A percentile compares a stretch with the other conserved stretches of the same genome.
Conservation (phyloP, 352 stramenopile genomes). For the Blastocystis sp. region DNA sequence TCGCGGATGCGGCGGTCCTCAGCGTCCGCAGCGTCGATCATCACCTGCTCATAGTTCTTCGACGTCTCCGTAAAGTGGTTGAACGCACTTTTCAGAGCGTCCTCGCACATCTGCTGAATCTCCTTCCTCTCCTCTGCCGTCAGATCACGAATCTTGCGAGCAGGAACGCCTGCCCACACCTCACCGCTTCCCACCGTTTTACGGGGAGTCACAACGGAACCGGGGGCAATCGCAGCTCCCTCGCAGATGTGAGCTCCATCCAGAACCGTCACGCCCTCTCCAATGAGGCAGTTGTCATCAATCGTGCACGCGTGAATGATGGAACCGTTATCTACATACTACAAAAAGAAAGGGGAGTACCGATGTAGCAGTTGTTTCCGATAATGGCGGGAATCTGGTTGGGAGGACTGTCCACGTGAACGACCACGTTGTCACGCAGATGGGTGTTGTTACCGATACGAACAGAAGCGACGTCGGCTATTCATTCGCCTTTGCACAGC, state of each 20-base stretch:
- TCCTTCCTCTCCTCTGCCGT: not conserved
- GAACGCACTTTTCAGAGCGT: not conserved
- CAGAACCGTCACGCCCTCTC: constrained; percentile 82
- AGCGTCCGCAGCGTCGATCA: constrained; percentile 7
- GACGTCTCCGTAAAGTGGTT: constrained; percentile 12
- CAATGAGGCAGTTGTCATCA: constrained; percentile 84
- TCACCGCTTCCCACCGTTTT: constrained; percentile 77
- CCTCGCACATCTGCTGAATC: not conserved
- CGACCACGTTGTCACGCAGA: constrained; percentile 85
- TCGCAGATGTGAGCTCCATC: constrained; percentile 78
- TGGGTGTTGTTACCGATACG: constrained; percentile 86
- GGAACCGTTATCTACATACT: not conserved
- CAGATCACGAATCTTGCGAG: constrained; percentile 44
- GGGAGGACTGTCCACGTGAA: constrained; percentile 67
- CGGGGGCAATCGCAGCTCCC: constrained; percentile 82
- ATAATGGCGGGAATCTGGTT: constrained; percentile 70
- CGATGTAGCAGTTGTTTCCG: constrained; percentile 85
- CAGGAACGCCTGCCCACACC: constrained; percentile 59
- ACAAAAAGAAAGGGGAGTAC: not conserved
- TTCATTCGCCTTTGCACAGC: not conserved
- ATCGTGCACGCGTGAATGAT: constrained; percentile 80
- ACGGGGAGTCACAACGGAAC: constrained; percentile 77
- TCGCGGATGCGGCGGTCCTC: constrained; percentile 16
- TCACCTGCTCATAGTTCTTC: not conserved
- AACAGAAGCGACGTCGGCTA: constrained; percentile 74